phyloP scores from a whole-genome alignment of 257 asterid genomes.

The Thymus quinquecostatus region DNA sequence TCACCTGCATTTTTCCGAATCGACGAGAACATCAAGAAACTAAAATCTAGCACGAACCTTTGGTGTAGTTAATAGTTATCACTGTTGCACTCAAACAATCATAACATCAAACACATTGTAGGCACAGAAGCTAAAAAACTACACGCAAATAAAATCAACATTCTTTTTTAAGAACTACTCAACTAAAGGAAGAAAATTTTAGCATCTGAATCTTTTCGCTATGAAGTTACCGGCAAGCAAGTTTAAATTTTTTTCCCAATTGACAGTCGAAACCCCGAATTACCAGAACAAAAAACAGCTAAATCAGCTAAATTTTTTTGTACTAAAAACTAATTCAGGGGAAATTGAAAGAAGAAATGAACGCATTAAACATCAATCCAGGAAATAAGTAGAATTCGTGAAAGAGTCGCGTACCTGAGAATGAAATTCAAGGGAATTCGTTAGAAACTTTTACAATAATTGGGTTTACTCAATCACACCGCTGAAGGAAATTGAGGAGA shows the following conservation, averaged over 20 bases:
- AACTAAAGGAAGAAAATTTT: neutral
- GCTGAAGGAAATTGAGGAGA: neutral
- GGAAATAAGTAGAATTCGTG: neutral
- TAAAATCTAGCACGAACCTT: neutral
- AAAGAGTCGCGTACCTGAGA: conserved; percentile 12
- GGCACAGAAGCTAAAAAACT: neutral
- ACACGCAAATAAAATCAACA: conserved; percentile 3
- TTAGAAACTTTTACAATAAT: neutral
- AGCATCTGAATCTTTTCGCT: neutral
- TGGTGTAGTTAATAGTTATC: neutral
- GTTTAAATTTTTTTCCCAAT: neutral
- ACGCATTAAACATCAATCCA: conserved; percentile 6
- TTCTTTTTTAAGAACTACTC: neutral
- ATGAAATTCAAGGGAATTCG: neutral
- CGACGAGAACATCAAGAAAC: neutral
- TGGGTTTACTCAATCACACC: neutral
- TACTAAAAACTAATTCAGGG: conserved; percentile 3
- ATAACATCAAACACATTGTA: neutral
- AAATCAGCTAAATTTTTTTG: neutral
- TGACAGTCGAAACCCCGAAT: neutral
- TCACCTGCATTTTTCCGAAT: conserved; percentile 30
- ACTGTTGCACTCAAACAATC: neutral
- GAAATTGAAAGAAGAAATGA: neutral
- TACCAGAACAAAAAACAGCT: neutral
- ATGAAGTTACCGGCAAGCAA: neutral